Conservation (phyloP, 345 rosid genomes). For the Raphanus sativus region DNA sequence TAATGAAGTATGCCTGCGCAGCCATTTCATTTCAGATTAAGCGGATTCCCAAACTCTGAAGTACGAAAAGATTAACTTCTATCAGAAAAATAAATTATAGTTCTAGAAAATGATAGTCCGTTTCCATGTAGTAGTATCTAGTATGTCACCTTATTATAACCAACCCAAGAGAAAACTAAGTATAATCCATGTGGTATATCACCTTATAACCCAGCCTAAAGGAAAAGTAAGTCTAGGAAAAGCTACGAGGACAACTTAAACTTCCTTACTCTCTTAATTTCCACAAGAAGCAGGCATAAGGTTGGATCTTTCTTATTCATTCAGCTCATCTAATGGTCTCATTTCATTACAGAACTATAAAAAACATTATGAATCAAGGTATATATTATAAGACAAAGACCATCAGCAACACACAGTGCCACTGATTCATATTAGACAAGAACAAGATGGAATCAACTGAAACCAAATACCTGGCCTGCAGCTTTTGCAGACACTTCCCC, state of each 20-base stretch:
- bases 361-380: not conserved
- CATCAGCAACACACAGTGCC: not conserved
- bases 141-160: constrained; percentile 2
- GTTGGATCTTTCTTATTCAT: too few species aligned
- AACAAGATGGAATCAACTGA: constrained; percentile 14
- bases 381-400: not conserved
- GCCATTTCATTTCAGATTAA: constrained; percentile 9
- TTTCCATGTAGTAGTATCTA: not conserved
- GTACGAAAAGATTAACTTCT: not conserved
- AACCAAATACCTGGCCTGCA: constrained; percentile 75
- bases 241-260: too few species aligned
- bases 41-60: not conserved
- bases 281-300: too few species aligned
- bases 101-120: not conserved
- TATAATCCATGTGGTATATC: not conserved
- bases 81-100: not conserved
- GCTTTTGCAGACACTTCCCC: constrained; percentile 69
- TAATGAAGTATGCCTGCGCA: constrained; percentile 84
- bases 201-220: not conserved
- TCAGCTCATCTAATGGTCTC: not conserved
- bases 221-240: too few species aligned
- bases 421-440: not conserved
- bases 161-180: not conserved
- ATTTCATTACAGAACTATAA: not conserved
- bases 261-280: too few species aligned